Base-by-base conservation (phyloP, 768 basidiomycete species). In the Termitomyces sp. region DNA sequence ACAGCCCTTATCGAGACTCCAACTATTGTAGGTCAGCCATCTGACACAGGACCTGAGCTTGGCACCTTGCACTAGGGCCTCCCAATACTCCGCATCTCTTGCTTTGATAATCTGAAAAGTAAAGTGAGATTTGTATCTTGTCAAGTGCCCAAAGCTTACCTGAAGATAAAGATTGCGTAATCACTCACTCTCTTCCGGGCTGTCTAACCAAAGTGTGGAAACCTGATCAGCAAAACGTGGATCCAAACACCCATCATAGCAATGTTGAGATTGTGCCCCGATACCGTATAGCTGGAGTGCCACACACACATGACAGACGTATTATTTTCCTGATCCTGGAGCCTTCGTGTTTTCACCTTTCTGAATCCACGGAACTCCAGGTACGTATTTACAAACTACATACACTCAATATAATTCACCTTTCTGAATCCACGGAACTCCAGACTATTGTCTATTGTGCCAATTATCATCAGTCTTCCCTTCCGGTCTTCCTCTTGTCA, bases 51-150 rank as follows among this genome's bases (percentile, higher is more conserved):
- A 53, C 31, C 52, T 53, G 13, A 57, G 48, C 20, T 33, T 22
- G 22, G 52, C 41, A 25, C 56, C 56, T 36, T 48, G 38, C 9
- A 53, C 48, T 16, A 57, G 52, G 16, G 51, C 50, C 22, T 39
- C 36, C 32, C 39, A 48, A 36, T 49, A 57, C 22, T 57, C 56
- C 7, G 18, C 23, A n/a, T 43, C 52, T 38, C 25, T 16, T 16
- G 31, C 38, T 27, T 50, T 50, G 7, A 57, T 47, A 9, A 57
- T 53, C 56, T 57, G 32, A 1, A 22, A 39, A 41, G 12, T 12
- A 40, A 31, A 12, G 15, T 27, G 12, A 15, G 29, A 29, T 22
- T 5, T 20, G 38, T 18, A 25, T 27, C 25, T 11, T 4, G 22
- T 38, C 13, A 9, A 42, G 23, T 42, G 13, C 23, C n/a, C 6